Percentiles rank a stretch among this genome's conserved stretches.
These are phyloP conservation scores for Chalciporus piperatoides DNA, from an alignment of 1,284 basidiomycete genomes.

Conservation along the genomic window DNA sequence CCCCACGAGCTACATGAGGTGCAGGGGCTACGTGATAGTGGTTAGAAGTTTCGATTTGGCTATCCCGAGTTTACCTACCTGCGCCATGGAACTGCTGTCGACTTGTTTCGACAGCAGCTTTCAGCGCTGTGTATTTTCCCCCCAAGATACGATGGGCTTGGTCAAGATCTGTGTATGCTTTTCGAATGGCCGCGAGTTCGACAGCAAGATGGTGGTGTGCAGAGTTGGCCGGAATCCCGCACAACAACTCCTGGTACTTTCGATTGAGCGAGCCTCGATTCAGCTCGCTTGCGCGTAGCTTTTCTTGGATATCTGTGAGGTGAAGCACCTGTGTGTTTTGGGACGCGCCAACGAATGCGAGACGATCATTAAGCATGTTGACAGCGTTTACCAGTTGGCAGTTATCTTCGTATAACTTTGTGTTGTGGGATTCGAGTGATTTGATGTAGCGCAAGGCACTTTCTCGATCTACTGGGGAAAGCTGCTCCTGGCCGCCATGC, in stretches of 20 bases:
- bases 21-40: not conserved
- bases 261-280: constrained; percentile 10
- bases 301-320: constrained; percentile 28
- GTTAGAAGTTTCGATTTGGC: not conserved
- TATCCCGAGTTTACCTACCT: constrained; percentile 6
- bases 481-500: constrained; percentile 38
- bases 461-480: constrained; percentile 35
- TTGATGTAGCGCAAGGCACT: constrained; percentile 33
- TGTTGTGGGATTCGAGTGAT: constrained; percentile 39
- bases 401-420: constrained; percentile 53
- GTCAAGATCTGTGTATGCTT: constrained; percentile 21
- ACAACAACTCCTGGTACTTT: constrained; percentile 29
- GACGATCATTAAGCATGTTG: constrained; percentile 31
- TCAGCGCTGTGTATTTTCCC: constrained; percentile 26
- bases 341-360: constrained; percentile 20
- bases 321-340: constrained; percentile 18
- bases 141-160: constrained; percentile 21
- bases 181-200: constrained; percentile 22
- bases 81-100: constrained; percentile 12
- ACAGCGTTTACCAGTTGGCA: constrained; percentile 33
- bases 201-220: constrained; percentile 15
- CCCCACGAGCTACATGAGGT: constrained; percentile 3
- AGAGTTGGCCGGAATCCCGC: constrained; percentile 11
- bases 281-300: constrained; percentile 20
- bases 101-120: constrained; percentile 3